Evolutionary conservation across 1,139 yeast species (phyloP).

Genomic region (Debaryomyces sp.): DNA sequence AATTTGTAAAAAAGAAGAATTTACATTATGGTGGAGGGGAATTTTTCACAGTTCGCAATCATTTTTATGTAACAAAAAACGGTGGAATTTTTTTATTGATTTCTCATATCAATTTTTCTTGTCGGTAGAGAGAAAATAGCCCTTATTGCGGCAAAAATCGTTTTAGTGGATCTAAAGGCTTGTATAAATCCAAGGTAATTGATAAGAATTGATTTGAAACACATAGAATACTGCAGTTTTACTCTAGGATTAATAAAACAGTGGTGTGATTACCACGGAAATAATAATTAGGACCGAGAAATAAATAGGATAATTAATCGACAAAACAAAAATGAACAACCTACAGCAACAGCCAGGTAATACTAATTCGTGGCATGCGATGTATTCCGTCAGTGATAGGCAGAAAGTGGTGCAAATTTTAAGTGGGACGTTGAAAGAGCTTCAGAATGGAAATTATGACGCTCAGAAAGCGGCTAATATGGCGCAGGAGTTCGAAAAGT

Average conservation of each 20-base stretch:
- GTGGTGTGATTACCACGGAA: not conserved
- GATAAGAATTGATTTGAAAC: not conserved
- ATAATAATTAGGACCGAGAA: not conserved
- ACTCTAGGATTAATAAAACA: not conserved
- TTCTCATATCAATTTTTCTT: conserved; percentile 6
- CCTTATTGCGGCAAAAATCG: not conserved
- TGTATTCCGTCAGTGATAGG: conserved; percentile 43
- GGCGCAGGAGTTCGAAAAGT: conserved; percentile 51
- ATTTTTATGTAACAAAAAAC: not conserved
- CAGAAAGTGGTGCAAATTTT: conserved; percentile 47
- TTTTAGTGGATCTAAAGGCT: not conserved
- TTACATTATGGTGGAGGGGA: conserved; percentile 1
- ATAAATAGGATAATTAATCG: not conserved
- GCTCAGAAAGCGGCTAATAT: conserved; percentile 42
- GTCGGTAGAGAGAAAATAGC: not conserved
- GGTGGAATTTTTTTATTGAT: conserved; percentile 6
- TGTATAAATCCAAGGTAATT: not conserved
- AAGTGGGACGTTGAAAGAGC: conserved; percentile 41
- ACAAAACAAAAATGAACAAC: conserved; percentile 12
- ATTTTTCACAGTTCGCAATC: conserved; percentile 5
- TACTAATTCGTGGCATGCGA: conserved; percentile 43
- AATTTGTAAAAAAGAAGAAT: not conserved
- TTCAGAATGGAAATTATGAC: conserved; percentile 39
- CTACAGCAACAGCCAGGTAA: conserved; percentile 25
- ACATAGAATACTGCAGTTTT: not conserved